phyloP scores from a whole-genome alignment of 192 early-diverging fungal genomes.

The Funneliformis geosporum region DNA sequence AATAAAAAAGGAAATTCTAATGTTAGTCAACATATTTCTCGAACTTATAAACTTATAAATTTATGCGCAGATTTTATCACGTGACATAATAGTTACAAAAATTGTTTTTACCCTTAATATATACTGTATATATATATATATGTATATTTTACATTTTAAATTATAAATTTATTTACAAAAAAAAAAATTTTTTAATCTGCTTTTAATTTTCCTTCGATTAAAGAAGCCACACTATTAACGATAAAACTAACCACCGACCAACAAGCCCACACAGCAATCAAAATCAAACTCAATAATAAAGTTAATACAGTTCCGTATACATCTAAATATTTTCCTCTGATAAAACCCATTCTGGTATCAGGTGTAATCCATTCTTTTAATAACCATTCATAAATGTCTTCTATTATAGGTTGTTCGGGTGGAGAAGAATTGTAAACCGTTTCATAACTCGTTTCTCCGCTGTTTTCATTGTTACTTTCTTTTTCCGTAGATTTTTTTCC shows the following conservation, averaged over 20 bases:
- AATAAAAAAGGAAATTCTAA: too few species aligned
- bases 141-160: too few species aligned
- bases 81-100: too few species aligned
- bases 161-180: too few species aligned
- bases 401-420: neutral
- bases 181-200: neutral
- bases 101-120: too few species aligned
- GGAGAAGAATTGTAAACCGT: too few species aligned
- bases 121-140: too few species aligned
- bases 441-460: too few species aligned
- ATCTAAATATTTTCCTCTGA: slow-evolving; percentile 29
- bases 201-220: slow-evolving; percentile 8
- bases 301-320: neutral
- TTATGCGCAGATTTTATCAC: too few species aligned
- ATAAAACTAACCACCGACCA: neutral
- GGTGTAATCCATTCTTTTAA: slow-evolving; percentile 27
- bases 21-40: too few species aligned
- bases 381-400: neutral
- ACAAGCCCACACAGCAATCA: neutral
- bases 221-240: slow-evolving; percentile 2
- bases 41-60: too few species aligned
- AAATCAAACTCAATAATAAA: neutral
- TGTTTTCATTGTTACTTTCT: too few species aligned
- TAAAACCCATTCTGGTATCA: slow-evolving; percentile 28
- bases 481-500: neutral